Evolutionary conservation across 108 stramenopile species (phyloP).

Genomic region (Nitzschia palea): DNA sequence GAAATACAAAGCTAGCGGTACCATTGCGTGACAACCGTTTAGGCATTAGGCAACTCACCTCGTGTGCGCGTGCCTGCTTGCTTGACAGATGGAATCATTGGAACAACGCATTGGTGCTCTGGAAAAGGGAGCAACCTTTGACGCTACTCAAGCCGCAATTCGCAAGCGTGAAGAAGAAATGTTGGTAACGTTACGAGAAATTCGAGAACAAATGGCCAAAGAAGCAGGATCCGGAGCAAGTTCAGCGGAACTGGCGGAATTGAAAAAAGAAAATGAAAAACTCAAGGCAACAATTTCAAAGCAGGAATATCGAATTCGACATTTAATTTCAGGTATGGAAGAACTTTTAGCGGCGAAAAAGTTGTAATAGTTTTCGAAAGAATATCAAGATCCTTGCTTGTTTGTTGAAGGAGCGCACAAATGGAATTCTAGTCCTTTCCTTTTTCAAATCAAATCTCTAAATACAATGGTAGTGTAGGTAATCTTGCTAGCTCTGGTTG

Average conservation of each 20-base stretch:
- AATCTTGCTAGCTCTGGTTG: conserved; percentile 57
- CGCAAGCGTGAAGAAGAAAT: conserved; percentile 44
- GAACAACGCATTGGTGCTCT: conserved; percentile 42
- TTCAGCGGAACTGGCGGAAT: conserved; percentile 32
- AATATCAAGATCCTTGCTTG: too few relatives aligned
- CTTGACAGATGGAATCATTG: conserved; percentile 9
- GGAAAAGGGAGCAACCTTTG: conserved; percentile 45
- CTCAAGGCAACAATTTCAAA: conserved; percentile 44
- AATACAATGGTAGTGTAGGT: background rate
- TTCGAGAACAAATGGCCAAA: conserved; percentile 42
- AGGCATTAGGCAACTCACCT: too few relatives aligned
- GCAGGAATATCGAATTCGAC: conserved; percentile 58
- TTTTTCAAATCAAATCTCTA: too few relatives aligned
- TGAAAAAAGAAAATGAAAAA: conserved; percentile 53
- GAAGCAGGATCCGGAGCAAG: conserved; percentile 14
- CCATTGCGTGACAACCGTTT: too few relatives aligned
- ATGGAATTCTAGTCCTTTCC: too few relatives aligned
- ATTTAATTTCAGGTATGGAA: conserved; percentile 42
- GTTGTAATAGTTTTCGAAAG: too few relatives aligned
- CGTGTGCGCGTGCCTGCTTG: background rate
- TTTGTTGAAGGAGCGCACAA: too few relatives aligned
- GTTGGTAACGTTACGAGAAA: conserved; percentile 39
- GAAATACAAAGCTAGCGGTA: too few relatives aligned
- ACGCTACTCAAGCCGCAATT: conserved; percentile 51
- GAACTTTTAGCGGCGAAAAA: conserved; percentile 23